These are phyloP conservation scores for Candida labiduridarum DNA, from an alignment of 1,139 yeast genomes.

Conservation along the genomic window DNA sequence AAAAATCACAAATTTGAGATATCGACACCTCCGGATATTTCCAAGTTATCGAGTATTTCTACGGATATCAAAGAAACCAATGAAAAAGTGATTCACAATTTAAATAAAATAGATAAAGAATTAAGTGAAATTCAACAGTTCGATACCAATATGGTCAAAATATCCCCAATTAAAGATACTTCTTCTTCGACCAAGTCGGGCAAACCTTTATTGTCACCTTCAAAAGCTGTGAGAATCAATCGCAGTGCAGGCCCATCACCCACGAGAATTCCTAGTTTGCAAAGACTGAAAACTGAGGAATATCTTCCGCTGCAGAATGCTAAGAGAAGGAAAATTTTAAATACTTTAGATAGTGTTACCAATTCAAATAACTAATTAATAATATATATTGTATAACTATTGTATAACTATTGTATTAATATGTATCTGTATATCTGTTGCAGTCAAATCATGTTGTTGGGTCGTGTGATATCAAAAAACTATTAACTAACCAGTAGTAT, in stretches of 20 bases:
- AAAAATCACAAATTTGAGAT: conserved; percentile 2
- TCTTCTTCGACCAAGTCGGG: neutral
- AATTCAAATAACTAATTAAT: neutral
- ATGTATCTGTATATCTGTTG: neutral
- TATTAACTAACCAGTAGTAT: neutral
- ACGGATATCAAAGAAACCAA: conserved; percentile 6
- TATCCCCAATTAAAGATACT: conserved; percentile 12
- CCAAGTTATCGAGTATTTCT: conserved; percentile 10
- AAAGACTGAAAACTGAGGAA: conserved; percentile 9
- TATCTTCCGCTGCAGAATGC: conserved; percentile 1
- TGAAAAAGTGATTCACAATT: conserved; percentile 4
- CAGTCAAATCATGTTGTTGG: neutral
- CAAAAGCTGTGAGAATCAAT: neutral
- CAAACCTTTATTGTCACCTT: conserved; percentile 3
- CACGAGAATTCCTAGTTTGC: conserved; percentile 13
- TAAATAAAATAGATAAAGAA: conserved; percentile 12
- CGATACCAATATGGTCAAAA: conserved; percentile 15
- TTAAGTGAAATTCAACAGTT: conserved; percentile 14
- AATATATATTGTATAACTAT: conserved; percentile 3
- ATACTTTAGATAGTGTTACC: conserved; percentile 7
- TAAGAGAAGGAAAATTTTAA: conserved; percentile 12
- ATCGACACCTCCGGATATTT: conserved; percentile 5
- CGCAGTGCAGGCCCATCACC: conserved; percentile 7
- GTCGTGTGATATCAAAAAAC: neutral
- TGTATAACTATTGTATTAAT: conserved; percentile 3